Conservation (phyloP, 805 yeast species). For the Soucietia sequanensis region DNA sequence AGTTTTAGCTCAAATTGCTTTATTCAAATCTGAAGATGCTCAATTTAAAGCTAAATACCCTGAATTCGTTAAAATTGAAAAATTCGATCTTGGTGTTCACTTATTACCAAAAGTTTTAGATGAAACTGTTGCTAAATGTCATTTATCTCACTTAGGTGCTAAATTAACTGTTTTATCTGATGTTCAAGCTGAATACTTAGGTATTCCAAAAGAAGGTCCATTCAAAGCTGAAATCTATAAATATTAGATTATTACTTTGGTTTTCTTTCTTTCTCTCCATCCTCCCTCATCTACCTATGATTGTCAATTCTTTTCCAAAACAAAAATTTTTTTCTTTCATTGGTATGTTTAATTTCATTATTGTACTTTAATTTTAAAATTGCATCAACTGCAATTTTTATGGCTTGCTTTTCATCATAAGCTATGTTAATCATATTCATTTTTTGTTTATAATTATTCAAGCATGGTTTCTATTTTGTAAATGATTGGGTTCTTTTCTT, state of each 20-base stretch:
- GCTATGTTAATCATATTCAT: slow-evolving; percentile 9
- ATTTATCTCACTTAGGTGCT: slow-evolving; percentile 92
- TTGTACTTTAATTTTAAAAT: slow-evolving; percentile 25
- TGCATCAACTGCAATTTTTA: slow-evolving; percentile 51
- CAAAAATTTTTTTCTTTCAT: slow-evolving; percentile 9
- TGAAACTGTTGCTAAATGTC: slow-evolving; percentile 97
- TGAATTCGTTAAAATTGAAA: slow-evolving; percentile 91
- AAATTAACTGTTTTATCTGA: slow-evolving; percentile 71
- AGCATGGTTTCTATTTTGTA: slow-evolving; percentile 10
- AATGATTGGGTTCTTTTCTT: slow-evolving; percentile 14
- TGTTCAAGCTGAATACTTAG: slow-evolving; percentile 92
- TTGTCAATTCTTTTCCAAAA: too few relatives aligned
- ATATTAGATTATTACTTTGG: too few relatives aligned
- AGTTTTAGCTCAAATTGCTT: slow-evolving; percentile 97
- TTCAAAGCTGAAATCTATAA: slow-evolving; percentile 98
- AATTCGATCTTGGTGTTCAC: slow-evolving; percentile 90
- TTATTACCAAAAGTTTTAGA: slow-evolving; percentile 96
- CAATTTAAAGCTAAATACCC: slow-evolving; percentile 77
- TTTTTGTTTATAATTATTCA: slow-evolving; percentile 12
- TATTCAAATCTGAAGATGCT: slow-evolving; percentile 83
- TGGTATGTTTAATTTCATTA: slow-evolving; percentile 7
- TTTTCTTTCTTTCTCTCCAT: too few relatives aligned
- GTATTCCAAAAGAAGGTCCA: slow-evolving; percentile 91
- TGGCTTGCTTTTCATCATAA: slow-evolving; percentile 18
- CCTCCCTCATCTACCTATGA: too few relatives aligned